A percentile compares a stretch with the other conserved stretches of the same genome.
Evolutionary conservation across 257 asterid species (phyloP).

Genomic region (Ligustrum vulgare): DNA sequence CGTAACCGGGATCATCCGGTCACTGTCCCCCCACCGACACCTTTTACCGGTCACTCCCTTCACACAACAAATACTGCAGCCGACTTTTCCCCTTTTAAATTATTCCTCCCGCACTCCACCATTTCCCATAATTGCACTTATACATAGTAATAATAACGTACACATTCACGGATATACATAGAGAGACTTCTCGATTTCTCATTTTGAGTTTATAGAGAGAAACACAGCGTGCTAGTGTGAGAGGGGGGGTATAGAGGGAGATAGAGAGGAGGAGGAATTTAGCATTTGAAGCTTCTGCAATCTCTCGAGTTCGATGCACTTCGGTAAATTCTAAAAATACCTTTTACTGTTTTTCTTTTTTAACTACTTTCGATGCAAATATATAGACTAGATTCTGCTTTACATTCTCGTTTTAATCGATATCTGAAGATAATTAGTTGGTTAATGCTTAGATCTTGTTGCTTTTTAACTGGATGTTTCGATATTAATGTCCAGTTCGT

Average conservation of each 20-base stretch:
- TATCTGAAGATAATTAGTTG: constrained; percentile 18
- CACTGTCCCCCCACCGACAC: constrained; percentile 65
- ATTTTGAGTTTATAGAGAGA: constrained; percentile 24
- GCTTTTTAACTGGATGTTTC: constrained; percentile 14
- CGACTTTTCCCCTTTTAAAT: constrained; percentile 4
- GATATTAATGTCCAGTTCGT: background rate
- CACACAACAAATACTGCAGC: background rate
- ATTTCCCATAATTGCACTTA: constrained; percentile 27
- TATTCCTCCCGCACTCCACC: constrained; percentile 35
- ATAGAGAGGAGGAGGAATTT: constrained; percentile 16
- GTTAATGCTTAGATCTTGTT: constrained; percentile 36
- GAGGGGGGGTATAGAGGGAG: background rate
- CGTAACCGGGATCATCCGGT: constrained; percentile 70
- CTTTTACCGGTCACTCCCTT: constrained; percentile 37
- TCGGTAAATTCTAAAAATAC: constrained; percentile 28
- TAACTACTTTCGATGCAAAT: constrained; percentile 23
- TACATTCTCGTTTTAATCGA: background rate
- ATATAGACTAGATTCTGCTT: constrained; percentile 18
- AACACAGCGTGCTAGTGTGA: background rate
- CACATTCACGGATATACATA: background rate
- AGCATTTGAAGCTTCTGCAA: constrained; percentile 22
- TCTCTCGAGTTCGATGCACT: constrained; percentile 24
- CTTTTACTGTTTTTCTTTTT: constrained; percentile 25
- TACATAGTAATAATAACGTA: too few relatives aligned
- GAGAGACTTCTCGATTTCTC: constrained; percentile 14